Evolutionary conservation across 345 rosid genomes (phyloP).

Genomic region (Corchorus capsularis): DNA sequence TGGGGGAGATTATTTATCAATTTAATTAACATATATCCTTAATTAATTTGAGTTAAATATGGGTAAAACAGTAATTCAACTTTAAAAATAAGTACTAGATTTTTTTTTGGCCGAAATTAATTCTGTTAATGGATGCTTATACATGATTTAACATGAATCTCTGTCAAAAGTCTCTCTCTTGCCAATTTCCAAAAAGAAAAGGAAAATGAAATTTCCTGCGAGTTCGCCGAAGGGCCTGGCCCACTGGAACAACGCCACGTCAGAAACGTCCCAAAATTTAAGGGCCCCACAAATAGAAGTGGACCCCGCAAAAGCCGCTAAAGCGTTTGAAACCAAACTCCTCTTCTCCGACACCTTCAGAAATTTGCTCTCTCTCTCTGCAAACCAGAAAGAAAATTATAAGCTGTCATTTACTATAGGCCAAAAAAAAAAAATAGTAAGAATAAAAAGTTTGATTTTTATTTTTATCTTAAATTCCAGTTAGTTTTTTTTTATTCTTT

Average conservation of each 20-base stretch:
- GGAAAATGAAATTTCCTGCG: neutral
- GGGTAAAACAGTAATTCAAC: too few species aligned
- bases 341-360: neutral
- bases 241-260: constrained; percentile 13
- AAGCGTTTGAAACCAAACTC: neutral
- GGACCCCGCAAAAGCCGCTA: constrained; percentile 14
- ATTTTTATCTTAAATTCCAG: neutral
- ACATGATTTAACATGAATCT: too few species aligned
- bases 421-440: neutral
- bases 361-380: constrained; percentile 12
- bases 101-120: too few species aligned
- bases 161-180: too few species aligned
- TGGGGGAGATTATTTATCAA: too few species aligned
- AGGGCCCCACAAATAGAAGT: constrained; percentile 6
- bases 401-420: too few species aligned
- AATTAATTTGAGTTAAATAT: too few species aligned
- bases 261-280: neutral
- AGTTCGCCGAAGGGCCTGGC: neutral
- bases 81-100: too few species aligned
- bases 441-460: neutral
- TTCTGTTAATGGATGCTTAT: too few species aligned
- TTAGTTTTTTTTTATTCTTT: neutral
- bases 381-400: neutral
- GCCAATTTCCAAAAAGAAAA: neutral
- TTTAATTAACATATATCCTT: too few species aligned